A percentile compares a stretch with the other conserved stretches of the same genome.
Conservation (phyloP, 1,284 basidiomycete species). For the Tetrapyrgos nigripes region DNA sequence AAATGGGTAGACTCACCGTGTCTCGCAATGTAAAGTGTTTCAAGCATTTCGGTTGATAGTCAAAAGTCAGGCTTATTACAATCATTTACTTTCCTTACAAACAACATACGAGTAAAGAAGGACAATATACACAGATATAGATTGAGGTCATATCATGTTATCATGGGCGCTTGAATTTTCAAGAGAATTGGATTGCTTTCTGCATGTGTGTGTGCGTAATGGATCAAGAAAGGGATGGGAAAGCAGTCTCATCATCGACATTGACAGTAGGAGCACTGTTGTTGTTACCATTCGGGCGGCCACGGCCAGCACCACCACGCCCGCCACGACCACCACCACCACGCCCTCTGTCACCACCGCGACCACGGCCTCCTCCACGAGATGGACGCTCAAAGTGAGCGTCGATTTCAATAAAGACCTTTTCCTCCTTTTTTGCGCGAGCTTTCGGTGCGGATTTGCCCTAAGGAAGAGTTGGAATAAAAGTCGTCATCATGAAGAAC, state of each 20-base stretch:
- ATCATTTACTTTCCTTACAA: neutral
- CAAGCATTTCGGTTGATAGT: slow-evolving; percentile 15
- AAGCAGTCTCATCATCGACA: slow-evolving; percentile 81
- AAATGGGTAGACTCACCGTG: slow-evolving; percentile 10
- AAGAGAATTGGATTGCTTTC: slow-evolving; percentile 11
- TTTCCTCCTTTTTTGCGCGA: slow-evolving; percentile 79
- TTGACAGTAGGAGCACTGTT: slow-evolving; percentile 50
- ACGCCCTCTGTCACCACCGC: slow-evolving; percentile 53
- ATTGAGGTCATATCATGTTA: neutral
- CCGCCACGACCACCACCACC: slow-evolving; percentile 50
- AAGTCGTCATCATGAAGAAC: neutral
- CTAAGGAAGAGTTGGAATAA: slow-evolving; percentile 39
- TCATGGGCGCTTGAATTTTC: slow-evolving; percentile 1
- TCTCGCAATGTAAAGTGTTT: slow-evolving; percentile 22
- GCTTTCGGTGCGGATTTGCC: slow-evolving; percentile 64
- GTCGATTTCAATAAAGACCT: slow-evolving; percentile 80
- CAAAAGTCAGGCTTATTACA: neutral
- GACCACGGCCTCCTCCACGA: slow-evolving; percentile 62
- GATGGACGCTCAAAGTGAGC: slow-evolving; percentile 77
- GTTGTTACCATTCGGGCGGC: slow-evolving; percentile 33
- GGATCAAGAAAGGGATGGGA: slow-evolving; percentile 80
- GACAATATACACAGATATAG: neutral
- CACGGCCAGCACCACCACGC: slow-evolving; percentile 38
- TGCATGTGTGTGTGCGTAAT: neutral
- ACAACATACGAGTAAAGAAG: neutral